Evolutionary conservation across 2,329 filamentous ascomycete genomes (phyloP).

Genomic region (Bipolaris zeicola): DNA sequence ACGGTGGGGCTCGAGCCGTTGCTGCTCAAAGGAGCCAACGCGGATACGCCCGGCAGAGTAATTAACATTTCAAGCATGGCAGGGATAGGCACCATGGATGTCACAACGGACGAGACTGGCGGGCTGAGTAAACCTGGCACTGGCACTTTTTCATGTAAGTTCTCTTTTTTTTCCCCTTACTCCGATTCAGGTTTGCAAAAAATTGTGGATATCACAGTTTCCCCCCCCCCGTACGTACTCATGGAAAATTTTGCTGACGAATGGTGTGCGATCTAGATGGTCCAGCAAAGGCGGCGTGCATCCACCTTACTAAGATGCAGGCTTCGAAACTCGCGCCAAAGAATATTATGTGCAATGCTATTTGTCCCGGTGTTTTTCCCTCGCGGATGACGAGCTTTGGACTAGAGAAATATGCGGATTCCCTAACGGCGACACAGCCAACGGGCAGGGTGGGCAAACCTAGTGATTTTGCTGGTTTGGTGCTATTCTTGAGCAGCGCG

Average conservation of each 20-base stretch:
- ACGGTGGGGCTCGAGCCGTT: slow-evolving; percentile 54
- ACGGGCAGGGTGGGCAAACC: slow-evolving; percentile 56
- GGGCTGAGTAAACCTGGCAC: slow-evolving; percentile 59
- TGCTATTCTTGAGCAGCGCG: slow-evolving; percentile 52
- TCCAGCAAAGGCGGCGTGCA: slow-evolving; percentile 59
- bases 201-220: background rate
- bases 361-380: slow-evolving; percentile 56
- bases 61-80: slow-evolving; percentile 61
- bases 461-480: slow-evolving; percentile 54
- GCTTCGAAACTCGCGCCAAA: slow-evolving; percentile 58
- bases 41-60: slow-evolving; percentile 54
- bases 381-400: slow-evolving; percentile 62
- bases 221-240: background rate
- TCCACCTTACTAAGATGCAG: slow-evolving; percentile 59
- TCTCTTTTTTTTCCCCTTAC: background rate
- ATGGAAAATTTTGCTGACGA: background rate
- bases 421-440: slow-evolving; percentile 54
- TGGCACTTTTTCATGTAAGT: slow-evolving; percentile 57
- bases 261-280: slow-evolving; percentile 45
- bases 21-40: slow-evolving; percentile 53
- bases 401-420: slow-evolving; percentile 56
- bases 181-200: background rate
- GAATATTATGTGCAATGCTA: slow-evolving; percentile 58
- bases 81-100: slow-evolving; percentile 51
- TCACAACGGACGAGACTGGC: slow-evolving; percentile 54